Conservation (phyloP, 176 grass and related monocot genomes). For the Thalia dealbata region DNA sequence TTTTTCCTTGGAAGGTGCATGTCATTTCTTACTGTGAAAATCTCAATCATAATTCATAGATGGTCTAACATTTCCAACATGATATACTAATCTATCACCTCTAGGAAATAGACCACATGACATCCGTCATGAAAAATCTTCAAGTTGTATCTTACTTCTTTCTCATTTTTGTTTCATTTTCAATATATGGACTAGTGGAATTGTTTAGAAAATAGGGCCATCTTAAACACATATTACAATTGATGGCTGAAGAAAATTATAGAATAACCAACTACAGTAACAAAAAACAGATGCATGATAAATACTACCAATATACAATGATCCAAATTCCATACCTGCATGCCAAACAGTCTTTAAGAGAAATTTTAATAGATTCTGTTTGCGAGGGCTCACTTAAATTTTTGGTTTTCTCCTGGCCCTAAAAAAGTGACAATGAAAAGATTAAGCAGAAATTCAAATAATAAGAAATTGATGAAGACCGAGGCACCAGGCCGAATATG, state of each 20-base stretch:
- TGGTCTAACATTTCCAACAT: background rate
- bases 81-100: background rate
- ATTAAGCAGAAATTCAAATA: background rate
- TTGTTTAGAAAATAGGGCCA: background rate
- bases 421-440: constrained; percentile 1
- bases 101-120: background rate
- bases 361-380: constrained; percentile 86
- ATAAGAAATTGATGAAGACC: background rate
- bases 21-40: background rate
- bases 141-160: background rate
- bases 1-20: no score
- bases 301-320: background rate
- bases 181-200: background rate
- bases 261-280: no score
- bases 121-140: background rate
- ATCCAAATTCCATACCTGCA: constrained; percentile 47
- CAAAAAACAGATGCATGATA: background rate
- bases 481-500: no score
- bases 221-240: no score
- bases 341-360: constrained; percentile 89
- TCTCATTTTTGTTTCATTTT: background rate
- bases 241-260: no score
- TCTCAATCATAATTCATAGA: background rate
- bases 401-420: constrained; percentile 52
- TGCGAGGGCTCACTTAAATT: constrained; percentile 40